Base-by-base conservation (phyloP, 805 yeast genomes). In the Metschnikowia gelsemii region DNA sequence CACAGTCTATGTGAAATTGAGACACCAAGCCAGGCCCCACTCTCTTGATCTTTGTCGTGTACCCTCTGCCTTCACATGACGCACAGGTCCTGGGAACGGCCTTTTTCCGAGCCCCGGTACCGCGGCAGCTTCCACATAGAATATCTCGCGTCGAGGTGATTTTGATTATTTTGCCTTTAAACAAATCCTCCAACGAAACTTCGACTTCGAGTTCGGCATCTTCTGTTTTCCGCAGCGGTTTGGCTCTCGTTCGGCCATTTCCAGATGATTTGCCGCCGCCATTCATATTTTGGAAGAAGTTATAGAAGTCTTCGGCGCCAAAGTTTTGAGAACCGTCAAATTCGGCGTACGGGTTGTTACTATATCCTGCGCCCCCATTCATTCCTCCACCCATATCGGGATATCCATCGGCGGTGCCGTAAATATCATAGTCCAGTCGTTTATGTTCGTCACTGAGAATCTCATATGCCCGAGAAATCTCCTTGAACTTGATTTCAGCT, bases 401-500 rank as follows among this genome's bases (percentile, higher is more conserved):
- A 17, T 34, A 37, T 5, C 63, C 67, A 19, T 63, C 69, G 7
- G 64, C 52, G 8, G 70, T 57, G 12, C 84, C 85, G 49, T 74
- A 78, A 14, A 63, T 51, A 56, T 84, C 90, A 56, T 83, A 84
- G 32, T 77, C 72, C 27, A 63, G 63, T 44, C 89, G 64, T 52
- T 70, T 75, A 8, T 63, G 72, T 24, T 81, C 95, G 59, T 90
- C 95, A 21, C 79, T 78, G 44, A 91, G 65, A 3, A 84, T 68
- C 57, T 88, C 96, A 59, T 91, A 91, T 0, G 98, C 98, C 46
- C 83, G 84, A 14, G 83, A 76, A 43, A 91, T 78, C 53, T 84
- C 90, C 61, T 91, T 91, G 64, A 91, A 91, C 57, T 74, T 77
- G 47, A 75, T 68, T 62, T 88, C 97, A 3, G 95, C 85, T 14